Evolutionary conservation across 345 rosid species (phyloP), one percentile per base, ranked within the genome.

Genomic region (Clarkia xantiana): DNA sequence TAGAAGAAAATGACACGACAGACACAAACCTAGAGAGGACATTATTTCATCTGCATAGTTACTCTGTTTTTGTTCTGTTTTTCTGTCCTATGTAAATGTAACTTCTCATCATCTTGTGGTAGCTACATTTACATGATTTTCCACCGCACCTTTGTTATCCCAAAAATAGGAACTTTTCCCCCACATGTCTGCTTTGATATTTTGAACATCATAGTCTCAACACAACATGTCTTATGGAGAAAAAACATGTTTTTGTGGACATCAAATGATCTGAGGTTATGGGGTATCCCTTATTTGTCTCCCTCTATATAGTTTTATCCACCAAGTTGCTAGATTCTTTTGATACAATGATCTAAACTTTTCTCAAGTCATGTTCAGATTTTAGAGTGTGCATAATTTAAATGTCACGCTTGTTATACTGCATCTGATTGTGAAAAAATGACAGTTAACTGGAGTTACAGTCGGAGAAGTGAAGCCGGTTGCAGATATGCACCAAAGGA

Each of bases 401-500:
- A 29, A 4, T 29, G 36, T 29, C 36, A 29, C 36, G 36, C n/a
- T n/a, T 41, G 25, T 17, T 22, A 19, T 10, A 12, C 41, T 29
- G 15, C 41, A 22, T 13, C 34, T 25, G 16, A 40, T 14, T 9
- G 15, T 11, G 61, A 14, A 20, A 17, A 43, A 36, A 29, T 10
- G 40, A 49, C 59, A 65, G 69, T 20, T 65, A 29, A 65, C 69
- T 15, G 69, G 69, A 44, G 64, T 53, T 17, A 65, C 69, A 17
- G 64, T 65, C 13, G 69, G 69, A 20, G 69, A 65, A 44, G 69
- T 58, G 64, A 65, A 65, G 64, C 60, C 69, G 14, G 69, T 65
- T 14, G 69, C 69, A 20, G 63, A 59, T 16, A 65, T 65, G 69
- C 69, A 65, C 54, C 69, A 65, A 36, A 54, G 69, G 60, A 65